Base-by-base conservation (phyloP, 352 stramenopile genomes). In the Pythium myriotylum region DNA sequence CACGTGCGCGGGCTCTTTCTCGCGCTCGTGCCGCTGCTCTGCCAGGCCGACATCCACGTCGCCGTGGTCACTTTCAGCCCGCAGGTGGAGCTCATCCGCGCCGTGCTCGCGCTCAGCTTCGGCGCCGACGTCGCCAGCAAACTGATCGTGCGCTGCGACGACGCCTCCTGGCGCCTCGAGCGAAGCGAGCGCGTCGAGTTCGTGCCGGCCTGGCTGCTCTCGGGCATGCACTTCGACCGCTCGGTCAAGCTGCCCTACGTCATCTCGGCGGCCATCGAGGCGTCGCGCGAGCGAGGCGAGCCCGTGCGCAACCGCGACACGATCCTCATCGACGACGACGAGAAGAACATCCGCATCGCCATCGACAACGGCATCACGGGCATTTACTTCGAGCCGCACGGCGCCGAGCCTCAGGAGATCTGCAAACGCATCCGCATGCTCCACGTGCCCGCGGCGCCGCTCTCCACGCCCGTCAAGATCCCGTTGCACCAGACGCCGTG, bases 11-110 rank as follows among this genome's bases (percentile, higher is more conserved):
- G 68, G 26, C 72, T 92, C 33, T 94, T 94, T 61, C 66, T 79
- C 26, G 54, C 70, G 27, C 61, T 92, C 0, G 68, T 92, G 23
- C 86, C 83, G 40, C 54, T 80, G 22, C 60, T 92, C 20, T 67
- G 68, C 17, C 62, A 71, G 12, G 54, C 56, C 2, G 41, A 65
- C 17, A 53, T 92, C 7, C 71, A 79, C 56, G 79, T 94, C 33
- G 83, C 86, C 1, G 74, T 94, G 45, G 86, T 94, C 57, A 94
- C 86, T 5, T 94, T 94, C 61, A 92, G 80, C 27, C 82, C 86
- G 40, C 83, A 94, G 62, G 59, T 82, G 14, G 37, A 61, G 37
- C 75, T 94, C 33, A 91, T 94, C 35, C 68, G 53, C 7, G 69
- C 86, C 42, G 79, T 94, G 10, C 59, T 94, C 7, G 37, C 50